Base-by-base conservation (phyloP, 495 filamentous ascomycete genomes). In the Aspergillus diversus region DNA sequence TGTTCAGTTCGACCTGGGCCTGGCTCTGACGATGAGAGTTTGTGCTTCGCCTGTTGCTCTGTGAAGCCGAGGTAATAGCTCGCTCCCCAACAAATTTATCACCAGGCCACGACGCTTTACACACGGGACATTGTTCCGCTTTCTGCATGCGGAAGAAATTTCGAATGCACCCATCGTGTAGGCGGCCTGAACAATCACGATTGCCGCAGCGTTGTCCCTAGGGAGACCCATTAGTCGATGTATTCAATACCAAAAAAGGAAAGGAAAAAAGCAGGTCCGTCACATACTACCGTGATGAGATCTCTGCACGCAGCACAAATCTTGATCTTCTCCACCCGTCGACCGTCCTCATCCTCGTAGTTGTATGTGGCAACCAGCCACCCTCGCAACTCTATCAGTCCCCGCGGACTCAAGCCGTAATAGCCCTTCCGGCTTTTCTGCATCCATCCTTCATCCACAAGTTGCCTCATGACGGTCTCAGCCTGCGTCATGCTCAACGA, bases 351-450 rank as follows among this genome's bases (percentile, higher is more conserved):
- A 31, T 86, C 86, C 13, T 82, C 73, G 64, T 92, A 88, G 73
- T 97, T 97, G 68, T 97, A 99, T 57, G 88, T 90, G 52, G 87
- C 87, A 16, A 90, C 78, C 52, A 99, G 82, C 88, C 93, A 98
- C 9, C 81, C 78, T 54, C 88, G 80, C 62, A 99, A 79, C 79
- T 99, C 95, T 80, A 97, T 86, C 70, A 99, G 76, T 3, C 87
- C 90, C 1, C 94, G 83, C 13, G 91, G 80, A 55, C 85, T 87
- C 7, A 98, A 80, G 46, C 84, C 86, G 74, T 90, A 97, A 71
- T 85, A 96, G 0, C 87, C 88, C 34, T 83, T 83, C 27, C 70
- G 70, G 68, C 86, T 90, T 61, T 81, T 87, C 74, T 94, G 90
- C 48, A 98, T 79, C 93, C 94, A 99, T 0, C 89, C 91, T 69